Conservation (phyloP, 768 basidiomycete species). For the Gloeopeniophorella convolvens region DNA sequence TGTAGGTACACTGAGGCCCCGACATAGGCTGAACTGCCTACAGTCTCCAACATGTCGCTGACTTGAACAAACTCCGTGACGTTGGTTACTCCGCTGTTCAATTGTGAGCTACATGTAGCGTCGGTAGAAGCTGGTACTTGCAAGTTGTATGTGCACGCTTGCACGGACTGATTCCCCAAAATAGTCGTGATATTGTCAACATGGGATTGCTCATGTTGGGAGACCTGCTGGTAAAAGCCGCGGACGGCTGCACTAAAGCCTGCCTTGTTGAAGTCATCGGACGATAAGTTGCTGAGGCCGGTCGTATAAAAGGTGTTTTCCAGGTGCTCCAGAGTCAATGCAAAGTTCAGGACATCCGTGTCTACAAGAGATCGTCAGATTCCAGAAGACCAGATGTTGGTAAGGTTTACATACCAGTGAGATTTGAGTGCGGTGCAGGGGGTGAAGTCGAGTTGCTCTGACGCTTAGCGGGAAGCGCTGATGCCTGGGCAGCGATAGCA, state of each 20-base stretch:
- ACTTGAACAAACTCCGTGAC: constrained; percentile 38
- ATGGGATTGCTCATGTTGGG: constrained; percentile 49
- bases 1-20: constrained; percentile 43
- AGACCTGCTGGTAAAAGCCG: constrained; percentile 45
- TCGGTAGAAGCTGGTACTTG: constrained; percentile 24
- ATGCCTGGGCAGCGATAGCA: not conserved
- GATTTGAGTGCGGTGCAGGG: not conserved
- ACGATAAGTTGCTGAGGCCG: constrained; percentile 40
- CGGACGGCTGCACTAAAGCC: constrained; percentile 46
- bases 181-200: constrained; percentile 43
- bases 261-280: constrained; percentile 38
- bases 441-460: not conserved
- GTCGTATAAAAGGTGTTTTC: constrained; percentile 39
- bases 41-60: constrained; percentile 44
- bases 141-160: constrained; percentile 60
- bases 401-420: not conserved
- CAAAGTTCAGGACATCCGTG: constrained; percentile 36
- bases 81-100: constrained; percentile 37
- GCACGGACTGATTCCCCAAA: constrained; percentile 38
- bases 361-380: constrained; percentile 14
- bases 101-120: not conserved
- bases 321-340: constrained; percentile 44
- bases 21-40: constrained; percentile 51
- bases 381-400: not conserved
- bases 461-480: not conserved